Percentiles rank a stretch among this genome's conserved stretches.
Conservation (phyloP, 2,329 filamentous ascomycete species). For the Fusarium papillatum region DNA sequence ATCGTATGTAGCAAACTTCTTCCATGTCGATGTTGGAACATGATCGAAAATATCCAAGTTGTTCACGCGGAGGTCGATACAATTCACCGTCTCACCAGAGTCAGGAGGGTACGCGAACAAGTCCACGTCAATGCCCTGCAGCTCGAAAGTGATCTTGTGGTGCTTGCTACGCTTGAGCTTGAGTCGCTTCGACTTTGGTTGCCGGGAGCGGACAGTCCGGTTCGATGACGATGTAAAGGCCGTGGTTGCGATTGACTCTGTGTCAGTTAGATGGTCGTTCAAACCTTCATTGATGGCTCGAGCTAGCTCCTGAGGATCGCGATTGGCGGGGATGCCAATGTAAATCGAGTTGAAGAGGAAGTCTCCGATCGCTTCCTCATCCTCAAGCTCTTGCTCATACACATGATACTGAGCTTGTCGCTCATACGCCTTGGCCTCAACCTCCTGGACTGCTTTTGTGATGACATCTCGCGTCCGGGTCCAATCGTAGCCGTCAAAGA, state of each 20-base stretch:
- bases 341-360: constrained; percentile 99
- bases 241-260: constrained; percentile 87
- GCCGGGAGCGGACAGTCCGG: constrained; percentile 58
- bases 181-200: constrained; percentile 70
- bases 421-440: constrained; percentile 87
- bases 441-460: constrained; percentile 87
- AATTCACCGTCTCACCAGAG: constrained; percentile 87
- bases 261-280: constrained; percentile 89
- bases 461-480: constrained; percentile 88
- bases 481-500: constrained; percentile 99
- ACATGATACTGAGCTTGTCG: constrained; percentile 72
- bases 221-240: constrained; percentile 72
- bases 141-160: constrained; percentile 96
- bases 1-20: constrained; percentile 96
- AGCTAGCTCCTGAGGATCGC: constrained; percentile 85
- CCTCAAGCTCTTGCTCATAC: constrained; percentile 80
- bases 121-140: constrained; percentile 87
- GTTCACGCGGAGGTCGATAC: constrained; percentile 84
- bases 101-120: constrained; percentile 83
- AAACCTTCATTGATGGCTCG: constrained; percentile 90
- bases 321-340: constrained; percentile 90
- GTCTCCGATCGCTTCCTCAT: constrained; percentile 91
- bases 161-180: constrained; percentile 87
- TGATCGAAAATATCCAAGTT: constrained; percentile 95
- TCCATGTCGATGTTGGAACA: constrained; percentile 96